Evolutionary conservation across 2,329 filamentous ascomycete genomes (phyloP), one percentile per base, ranked within the genome.

Genomic region (Ceratocystis colombiana): DNA sequence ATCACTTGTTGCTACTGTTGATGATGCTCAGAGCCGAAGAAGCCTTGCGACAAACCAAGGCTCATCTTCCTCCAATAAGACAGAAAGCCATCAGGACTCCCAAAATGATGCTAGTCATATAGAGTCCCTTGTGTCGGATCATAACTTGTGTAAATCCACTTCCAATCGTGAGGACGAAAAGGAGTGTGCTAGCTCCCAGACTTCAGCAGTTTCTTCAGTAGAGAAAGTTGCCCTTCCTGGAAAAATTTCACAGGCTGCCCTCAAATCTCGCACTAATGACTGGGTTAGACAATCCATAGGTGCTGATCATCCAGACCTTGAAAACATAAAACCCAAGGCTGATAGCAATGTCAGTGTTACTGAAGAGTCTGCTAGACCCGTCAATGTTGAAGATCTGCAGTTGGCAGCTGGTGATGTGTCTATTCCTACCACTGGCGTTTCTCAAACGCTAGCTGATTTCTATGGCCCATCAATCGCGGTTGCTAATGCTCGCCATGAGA

Each of bases 251-350:
- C 87, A 84, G 68, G 83, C 96, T 7, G 88, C 91, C 1, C 79
- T 90, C 73, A 89, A 88, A 0, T 96, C 94, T 73, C 84, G 93
- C 67, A 96, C 91, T 1, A 96, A 96, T 70, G 93, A 97, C 76
- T 97, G 93, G 93, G 90, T 91, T 0, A 96, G 96, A 74, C 90
- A 96, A 74, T 79, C 96, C 10, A 85, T 86, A 69, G 78, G 82
- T 53, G 91, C 93, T 5, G 92, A 96, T 17, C 77, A 78, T 4
- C 90, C 90, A 1, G 82, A 85, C 61, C 75, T 82, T 0, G 86
- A 90, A 6, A 81, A 84, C 1, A 74, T 88, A 12, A 78, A 82
- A 28, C 72, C 84, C 3, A 72, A 80, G 69, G 74, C 75, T 71
- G 62, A 68, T 41, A 41, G 37, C 1, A 69, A 76, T 69, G 70